A percentile compares a stretch with the other conserved stretches of the same genome.
These are phyloP conservation scores for Pseudogymnoascus pannorum DNA, from an alignment of 2,329 filamentous ascomycete species.

Conservation along the genomic window DNA sequence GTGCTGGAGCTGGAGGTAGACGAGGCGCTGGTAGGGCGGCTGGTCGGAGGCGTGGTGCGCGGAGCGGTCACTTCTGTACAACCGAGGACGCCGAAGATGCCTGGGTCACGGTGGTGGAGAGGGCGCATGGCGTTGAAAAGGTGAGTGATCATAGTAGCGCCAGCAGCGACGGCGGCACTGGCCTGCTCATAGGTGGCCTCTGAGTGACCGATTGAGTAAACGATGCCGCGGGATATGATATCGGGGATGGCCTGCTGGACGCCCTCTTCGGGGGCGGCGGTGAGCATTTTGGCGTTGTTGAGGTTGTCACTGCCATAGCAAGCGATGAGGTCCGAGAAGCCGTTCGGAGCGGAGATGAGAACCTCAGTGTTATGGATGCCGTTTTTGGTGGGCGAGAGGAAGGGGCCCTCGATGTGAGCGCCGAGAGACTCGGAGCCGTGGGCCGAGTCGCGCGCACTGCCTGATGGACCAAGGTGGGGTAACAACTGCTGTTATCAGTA, in stretches of 20 bases:
- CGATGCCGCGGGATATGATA: conserved; percentile 57
- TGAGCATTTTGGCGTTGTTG: conserved; percentile 59
- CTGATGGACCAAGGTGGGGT: conserved; percentile 69
- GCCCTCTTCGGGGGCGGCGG: conserved; percentile 75
- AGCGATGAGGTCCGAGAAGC: conserved; percentile 56
- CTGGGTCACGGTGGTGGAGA: conserved; percentile 83
- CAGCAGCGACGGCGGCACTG: conserved; percentile 60
- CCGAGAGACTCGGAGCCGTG: conserved; percentile 82
- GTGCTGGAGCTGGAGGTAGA: background rate
- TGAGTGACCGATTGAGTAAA: conserved; percentile 78
- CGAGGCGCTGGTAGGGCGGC: conserved; percentile 10
- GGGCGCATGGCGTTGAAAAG: conserved; percentile 92
- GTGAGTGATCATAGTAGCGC: conserved; percentile 85
- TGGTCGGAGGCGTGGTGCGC: background rate
- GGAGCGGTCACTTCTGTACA: conserved; percentile 44
- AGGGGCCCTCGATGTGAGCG: conserved; percentile 86
- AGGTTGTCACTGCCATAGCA: conserved; percentile 72
- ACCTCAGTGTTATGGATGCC: conserved; percentile 76
- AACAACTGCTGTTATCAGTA: conserved; percentile 44
- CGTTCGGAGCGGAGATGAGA: conserved; percentile 53
- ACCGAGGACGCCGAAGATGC: conserved; percentile 80
- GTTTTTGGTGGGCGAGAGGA: conserved; percentile 75
- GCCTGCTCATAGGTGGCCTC: conserved; percentile 83
- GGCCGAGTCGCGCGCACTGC: conserved; percentile 46
- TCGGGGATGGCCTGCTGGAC: conserved; percentile 57